Evolutionary conservation across 495 filamentous ascomycete genomes (phyloP).

Genomic region (Rhypophila decipiens): DNA sequence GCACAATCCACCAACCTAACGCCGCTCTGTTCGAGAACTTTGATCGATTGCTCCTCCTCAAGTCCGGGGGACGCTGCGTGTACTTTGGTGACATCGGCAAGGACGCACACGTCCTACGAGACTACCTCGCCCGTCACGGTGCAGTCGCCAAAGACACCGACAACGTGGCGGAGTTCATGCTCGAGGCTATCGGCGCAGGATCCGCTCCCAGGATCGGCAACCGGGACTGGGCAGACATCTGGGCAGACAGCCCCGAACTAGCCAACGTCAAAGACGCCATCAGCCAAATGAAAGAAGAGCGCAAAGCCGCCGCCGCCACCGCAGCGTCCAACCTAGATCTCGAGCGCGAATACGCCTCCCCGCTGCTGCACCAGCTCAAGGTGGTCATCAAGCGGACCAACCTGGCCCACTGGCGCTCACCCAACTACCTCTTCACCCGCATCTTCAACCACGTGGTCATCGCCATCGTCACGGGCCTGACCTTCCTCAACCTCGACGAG

Average conservation of each 20-base stretch:
- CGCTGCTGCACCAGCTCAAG: conserved; percentile 63
- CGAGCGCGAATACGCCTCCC: conserved; percentile 69
- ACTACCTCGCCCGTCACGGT: conserved; percentile 47
- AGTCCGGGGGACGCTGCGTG: conserved; percentile 62
- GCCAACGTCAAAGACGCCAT: conserved; percentile 62
- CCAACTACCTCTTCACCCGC: conserved; percentile 71
- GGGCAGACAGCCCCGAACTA: conserved; percentile 64
- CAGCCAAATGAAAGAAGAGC: conserved; percentile 55
- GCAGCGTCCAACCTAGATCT: conserved; percentile 30
- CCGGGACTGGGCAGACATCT: conserved; percentile 76
- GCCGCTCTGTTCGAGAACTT: conserved; percentile 78
- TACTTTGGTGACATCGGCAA: conserved; percentile 61
- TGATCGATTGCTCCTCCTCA: conserved; percentile 63
- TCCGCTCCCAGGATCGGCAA: conserved; percentile 64
- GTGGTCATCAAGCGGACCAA: conserved; percentile 59
- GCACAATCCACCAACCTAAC: conserved; percentile 90
- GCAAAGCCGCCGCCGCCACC: conserved; percentile 39
- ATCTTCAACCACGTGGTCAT: conserved; percentile 71
- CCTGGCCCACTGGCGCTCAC: conserved; percentile 64
- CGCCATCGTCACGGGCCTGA: conserved; percentile 66
- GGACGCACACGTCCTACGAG: conserved; percentile 40
- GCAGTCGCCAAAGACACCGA: conserved; percentile 50
- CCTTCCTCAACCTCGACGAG: conserved; percentile 62
- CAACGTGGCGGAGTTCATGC: conserved; percentile 82
- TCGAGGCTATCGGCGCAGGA: conserved; percentile 80